Base-by-base conservation (phyloP, 768 basidiomycete genomes). In the Gymnopilus junonius region DNA sequence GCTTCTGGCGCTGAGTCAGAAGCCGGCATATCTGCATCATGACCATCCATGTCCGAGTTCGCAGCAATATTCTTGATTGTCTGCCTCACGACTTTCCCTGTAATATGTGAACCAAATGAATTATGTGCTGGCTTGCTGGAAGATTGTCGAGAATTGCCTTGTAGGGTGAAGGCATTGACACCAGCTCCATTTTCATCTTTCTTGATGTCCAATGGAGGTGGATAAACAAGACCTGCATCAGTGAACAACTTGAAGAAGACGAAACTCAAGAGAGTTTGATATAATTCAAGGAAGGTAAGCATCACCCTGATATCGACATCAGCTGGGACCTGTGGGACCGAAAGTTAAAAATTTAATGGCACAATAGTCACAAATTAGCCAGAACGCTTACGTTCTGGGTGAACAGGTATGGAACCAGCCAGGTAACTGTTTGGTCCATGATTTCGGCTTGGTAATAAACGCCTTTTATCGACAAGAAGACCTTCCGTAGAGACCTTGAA, bases 241-340 rank as follows among this genome's bases (percentile, higher is more conserved):
- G 92, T 90, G 79, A 95, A 99, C n/a, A 99, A 87, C 79, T 97
- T 97, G 86, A 95, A 99, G 73, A 97, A 88, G 21, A 95, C 91
- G 72, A 99, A 99, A 6, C 94, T 94, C 29, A 99, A 87, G 8
- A 98, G 80, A 1, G 97, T 99, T 77, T 99, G 95, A 77, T 99
- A 99, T 10, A 99, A 86, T 75, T 99, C 97, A 70, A 99, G 80
- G 82, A 99, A 99, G 7, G 97, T 99, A 63, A 97, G 77, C 90
- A 99, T 95, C 54, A 99, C 97, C 43, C 97, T 92, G 72, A 97
- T 90, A 74, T 99, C 97, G 59, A 99, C 97, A 72, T 99, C 97
- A 35, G 88, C 76, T 7, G 97, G 97, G 64, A 98, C 89, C 95
- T 98, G 65, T 64, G 31, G 32, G 32, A 27, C 31, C 10, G 32